These are phyloP conservation scores for Actinidia chinensis DNA, from an alignment of 179 eudicot species.

Conservation along the genomic window DNA sequence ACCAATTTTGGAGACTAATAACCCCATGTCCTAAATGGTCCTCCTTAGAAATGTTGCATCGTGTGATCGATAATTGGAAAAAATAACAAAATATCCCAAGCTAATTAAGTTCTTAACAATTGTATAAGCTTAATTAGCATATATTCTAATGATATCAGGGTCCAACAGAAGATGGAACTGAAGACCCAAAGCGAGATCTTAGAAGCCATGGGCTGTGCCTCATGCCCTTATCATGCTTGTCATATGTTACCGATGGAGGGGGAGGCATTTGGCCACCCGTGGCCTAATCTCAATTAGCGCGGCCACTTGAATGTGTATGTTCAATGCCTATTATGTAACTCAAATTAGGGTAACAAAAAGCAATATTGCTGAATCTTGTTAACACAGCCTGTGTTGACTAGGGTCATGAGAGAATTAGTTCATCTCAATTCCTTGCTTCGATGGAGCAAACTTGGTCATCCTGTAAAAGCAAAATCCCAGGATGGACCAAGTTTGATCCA, in stretches of 20 bases:
- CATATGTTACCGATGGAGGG: constrained; percentile 57
- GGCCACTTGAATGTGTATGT: constrained; percentile 12
- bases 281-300: constrained; percentile 31
- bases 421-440: constrained; percentile 8
- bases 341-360: constrained; percentile 11
- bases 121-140: neutral
- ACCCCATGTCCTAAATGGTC: too few species aligned
- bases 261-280: constrained; percentile 67
- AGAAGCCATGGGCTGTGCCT: constrained; percentile 81
- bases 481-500: constrained; percentile 91
- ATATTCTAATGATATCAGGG: constrained; percentile 24
- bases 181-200: constrained; percentile 47
- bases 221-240: constrained; percentile 72
- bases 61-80: too few species aligned
- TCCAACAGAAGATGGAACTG: constrained; percentile 35
- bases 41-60: too few species aligned
- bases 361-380: constrained; percentile 5
- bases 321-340: neutral
- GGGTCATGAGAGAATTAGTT: neutral
- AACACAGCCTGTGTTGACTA: neutral
- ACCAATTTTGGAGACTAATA: too few species aligned
- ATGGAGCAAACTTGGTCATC: constrained; percentile 89
- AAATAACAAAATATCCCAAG: neutral
- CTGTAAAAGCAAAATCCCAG: constrained; percentile 30
- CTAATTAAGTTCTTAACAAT: neutral